Evolutionary conservation across 179 eudicot genomes (phyloP), one percentile per base, ranked within the genome.

Genomic region (Silene coronaria): DNA sequence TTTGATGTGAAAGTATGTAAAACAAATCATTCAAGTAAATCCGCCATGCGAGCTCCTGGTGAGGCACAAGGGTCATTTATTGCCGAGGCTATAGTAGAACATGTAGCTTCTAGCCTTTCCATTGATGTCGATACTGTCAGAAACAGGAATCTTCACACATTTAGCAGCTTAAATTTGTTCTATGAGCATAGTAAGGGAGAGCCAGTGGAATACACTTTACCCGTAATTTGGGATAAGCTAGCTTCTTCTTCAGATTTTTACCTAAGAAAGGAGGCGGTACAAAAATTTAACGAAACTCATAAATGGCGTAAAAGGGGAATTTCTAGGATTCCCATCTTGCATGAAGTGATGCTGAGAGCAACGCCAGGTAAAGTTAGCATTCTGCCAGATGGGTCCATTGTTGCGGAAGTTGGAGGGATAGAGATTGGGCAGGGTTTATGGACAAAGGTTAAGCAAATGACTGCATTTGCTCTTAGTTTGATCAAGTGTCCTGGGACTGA

Each of bases 41-140:
- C 97, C 1, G 92, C 97, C 46, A 92, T 93, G 98, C 93, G 98
- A 21, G 97, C 77, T 72, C 98, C 98, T 10, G 98, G 98, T 32
- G 96, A 93, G 55, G 78, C 87, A 26, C 98, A 93, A 78, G 96
- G 85, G 67, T 83, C 96, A 11, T 93, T 78, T 64, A 89, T 93
- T 28, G 98, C 98, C 42, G 98, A 93, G 82, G 87, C 91, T 61
- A 85, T 93, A 71, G 86, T 93, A 32, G 98, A 93, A 77, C 88
- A 90, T 72, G 92, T 93, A 55, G 98, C 98, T 17, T 80, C 88
- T 26, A 70, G 74, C 76, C 96, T 93, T 21, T 86, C 80, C 14
- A 73, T 89, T 53, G 92, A 92, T 58, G 96, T 85, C 10, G 98
- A 92, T 77, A 63, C 67, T 67, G 89, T 93, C 23, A 86, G 97